phyloP scores from a whole-genome alignment of 2,329 filamentous ascomycete species.

The Knufia fluminis region DNA sequence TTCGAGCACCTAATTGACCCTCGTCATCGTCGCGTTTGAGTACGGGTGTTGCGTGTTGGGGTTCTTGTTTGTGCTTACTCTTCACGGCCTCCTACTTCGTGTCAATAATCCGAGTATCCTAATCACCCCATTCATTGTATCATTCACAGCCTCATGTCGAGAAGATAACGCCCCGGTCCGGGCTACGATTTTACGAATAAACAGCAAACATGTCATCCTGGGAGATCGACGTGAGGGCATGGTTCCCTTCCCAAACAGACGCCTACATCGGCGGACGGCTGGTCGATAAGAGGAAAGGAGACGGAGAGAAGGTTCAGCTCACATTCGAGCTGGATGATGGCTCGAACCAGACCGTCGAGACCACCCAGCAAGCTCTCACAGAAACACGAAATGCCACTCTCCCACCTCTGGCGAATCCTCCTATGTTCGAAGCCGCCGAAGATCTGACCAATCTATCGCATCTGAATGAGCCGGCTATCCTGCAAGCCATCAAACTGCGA shows the following conservation, averaged over 20 bases:
- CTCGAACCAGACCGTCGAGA: constrained; percentile 67
- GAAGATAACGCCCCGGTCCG: constrained; percentile 14
- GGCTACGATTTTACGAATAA: constrained; percentile 14
- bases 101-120: constrained; percentile 9
- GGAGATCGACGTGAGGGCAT: constrained; percentile 91
- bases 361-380: constrained; percentile 66
- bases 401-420: constrained; percentile 93
- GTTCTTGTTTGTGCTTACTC: background rate
- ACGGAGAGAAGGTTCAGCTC: constrained; percentile 63
- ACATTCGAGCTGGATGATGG: constrained; percentile 87
- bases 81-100: constrained; percentile 15
- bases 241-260: constrained; percentile 93
- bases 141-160: constrained; percentile 7
- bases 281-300: constrained; percentile 73
- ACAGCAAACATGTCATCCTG: constrained; percentile 53
- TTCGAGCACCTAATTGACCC: background rate
- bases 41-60: background rate
- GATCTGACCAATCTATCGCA: constrained; percentile 96
- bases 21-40: constrained; percentile 2
- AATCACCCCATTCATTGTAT: constrained; percentile 10
- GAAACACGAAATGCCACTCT: constrained; percentile 62
- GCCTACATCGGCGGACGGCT: constrained; percentile 98
- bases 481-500: constrained; percentile 94
- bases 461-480: constrained; percentile 93
- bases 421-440: constrained; percentile 96